Percentiles rank a stretch among this genome's conserved stretches.
Evolutionary conservation across 2,329 filamentous ascomycete species (phyloP).

Genomic region (Blastomyces silverae): DNA sequence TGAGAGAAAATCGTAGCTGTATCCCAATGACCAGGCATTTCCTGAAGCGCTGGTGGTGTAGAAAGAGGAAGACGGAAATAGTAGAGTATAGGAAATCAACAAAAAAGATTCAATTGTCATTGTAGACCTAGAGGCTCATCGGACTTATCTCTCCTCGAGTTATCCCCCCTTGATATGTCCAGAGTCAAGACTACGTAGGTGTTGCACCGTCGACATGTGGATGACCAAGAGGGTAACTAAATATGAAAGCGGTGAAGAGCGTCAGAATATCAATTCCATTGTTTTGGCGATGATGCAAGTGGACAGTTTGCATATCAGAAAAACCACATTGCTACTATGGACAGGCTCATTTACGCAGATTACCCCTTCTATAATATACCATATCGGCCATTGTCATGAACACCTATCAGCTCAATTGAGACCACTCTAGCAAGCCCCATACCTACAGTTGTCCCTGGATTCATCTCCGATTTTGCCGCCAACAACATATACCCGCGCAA

Average conservation of each 20-base stretch:
- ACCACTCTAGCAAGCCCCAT: background rate
- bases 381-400: background rate
- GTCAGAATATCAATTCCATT: conserved; percentile 22
- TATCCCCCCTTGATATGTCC: too few species aligned
- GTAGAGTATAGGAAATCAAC: background rate
- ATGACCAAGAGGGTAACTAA: too few species aligned
- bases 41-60: too few species aligned
- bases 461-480: background rate
- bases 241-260: conserved; percentile 32
- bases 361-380: background rate
- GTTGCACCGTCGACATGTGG: too few species aligned
- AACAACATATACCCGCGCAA: background rate
- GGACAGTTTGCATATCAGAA: conserved; percentile 21
- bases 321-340: background rate
- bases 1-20: too few species aligned
- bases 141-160: background rate
- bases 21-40: too few species aligned
- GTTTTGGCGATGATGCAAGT: conserved; percentile 6
- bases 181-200: too few species aligned
- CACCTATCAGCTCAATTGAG: background rate
- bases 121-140: background rate
- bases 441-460: background rate
- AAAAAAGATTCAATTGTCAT: background rate
- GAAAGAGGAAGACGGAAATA: background rate
- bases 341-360: background rate